These are phyloP conservation scores for Agroathelia rolfsii DNA, from an alignment of 1,284 basidiomycete species.

Conservation along the genomic window DNA sequence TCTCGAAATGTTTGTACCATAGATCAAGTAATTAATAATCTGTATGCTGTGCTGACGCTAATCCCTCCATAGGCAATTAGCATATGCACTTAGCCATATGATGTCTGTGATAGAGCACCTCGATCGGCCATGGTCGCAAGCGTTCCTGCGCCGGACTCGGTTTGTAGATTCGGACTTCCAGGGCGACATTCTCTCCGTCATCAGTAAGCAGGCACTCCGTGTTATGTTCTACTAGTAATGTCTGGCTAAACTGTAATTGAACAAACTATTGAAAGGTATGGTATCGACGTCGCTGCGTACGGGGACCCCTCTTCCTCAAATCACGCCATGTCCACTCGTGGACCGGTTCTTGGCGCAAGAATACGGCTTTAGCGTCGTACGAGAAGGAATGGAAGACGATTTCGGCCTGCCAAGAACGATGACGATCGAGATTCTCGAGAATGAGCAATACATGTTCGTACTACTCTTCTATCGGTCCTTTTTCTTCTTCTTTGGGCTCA, in stretches of 20 bases:
- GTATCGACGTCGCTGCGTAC: slow-evolving; percentile 66
- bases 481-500: slow-evolving; percentile 2
- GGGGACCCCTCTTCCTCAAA: slow-evolving; percentile 72
- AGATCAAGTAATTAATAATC: slow-evolving; percentile 15
- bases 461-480: background rate
- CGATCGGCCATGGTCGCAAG: slow-evolving; percentile 65
- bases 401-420: slow-evolving; percentile 56
- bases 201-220: no score
- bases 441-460: slow-evolving; percentile 62
- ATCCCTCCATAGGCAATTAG: slow-evolving; percentile 36
- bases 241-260: background rate
- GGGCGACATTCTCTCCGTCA: slow-evolving; percentile 74
- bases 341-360: slow-evolving; percentile 61
- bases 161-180: slow-evolving; percentile 76
- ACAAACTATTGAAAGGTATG: slow-evolving; percentile 33
- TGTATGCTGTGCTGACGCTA: slow-evolving; percentile 1
- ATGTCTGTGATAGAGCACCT: slow-evolving; percentile 55
- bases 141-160: slow-evolving; percentile 66
- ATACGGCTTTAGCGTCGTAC: slow-evolving; percentile 54
- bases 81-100: slow-evolving; percentile 53
- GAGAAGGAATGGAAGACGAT: slow-evolving; percentile 57
- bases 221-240: background rate
- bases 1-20: slow-evolving; percentile 62
- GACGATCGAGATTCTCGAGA: slow-evolving; percentile 53
- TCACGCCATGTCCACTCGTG: slow-evolving; percentile 75